Percentiles rank a stretch among this genome's conserved stretches.
phyloP scores from a whole-genome alignment of 345 rosid genomes.

The Eucalyptus sideroxylon region DNA sequence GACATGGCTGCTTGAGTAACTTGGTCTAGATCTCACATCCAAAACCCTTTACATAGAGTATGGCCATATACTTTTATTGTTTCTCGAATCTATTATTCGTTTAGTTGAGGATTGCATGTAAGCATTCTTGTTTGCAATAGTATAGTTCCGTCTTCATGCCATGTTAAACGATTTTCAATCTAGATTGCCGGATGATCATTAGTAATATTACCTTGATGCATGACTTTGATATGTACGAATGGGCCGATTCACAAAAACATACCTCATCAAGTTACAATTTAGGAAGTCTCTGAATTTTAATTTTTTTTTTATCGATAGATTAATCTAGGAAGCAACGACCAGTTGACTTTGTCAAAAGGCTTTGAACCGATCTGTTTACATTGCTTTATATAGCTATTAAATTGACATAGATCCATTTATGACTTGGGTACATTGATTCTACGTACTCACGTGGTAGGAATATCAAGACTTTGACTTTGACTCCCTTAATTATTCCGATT shows the following conservation, averaged over 20 bases:
- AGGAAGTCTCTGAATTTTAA: background rate
- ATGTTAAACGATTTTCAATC: background rate
- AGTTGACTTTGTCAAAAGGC: background rate
- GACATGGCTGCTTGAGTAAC: accelerated
- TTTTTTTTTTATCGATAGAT: background rate
- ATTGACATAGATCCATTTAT: background rate
- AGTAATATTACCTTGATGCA: background rate
- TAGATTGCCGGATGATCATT: background rate
- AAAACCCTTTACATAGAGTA: background rate
- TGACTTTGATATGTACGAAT: background rate
- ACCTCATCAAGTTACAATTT: background rate
- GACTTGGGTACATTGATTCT: background rate
- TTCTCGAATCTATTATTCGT: background rate
- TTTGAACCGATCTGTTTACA: background rate
- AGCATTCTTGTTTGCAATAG: background rate
- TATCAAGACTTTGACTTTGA: background rate
- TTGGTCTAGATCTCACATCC: background rate
- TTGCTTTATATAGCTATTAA: background rate
- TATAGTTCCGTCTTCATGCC: accelerated
- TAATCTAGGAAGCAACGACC: background rate
- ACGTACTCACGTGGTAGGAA: background rate
- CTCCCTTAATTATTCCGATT: background rate
- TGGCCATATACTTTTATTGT: background rate
- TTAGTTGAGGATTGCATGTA: background rate
- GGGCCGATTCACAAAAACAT: background rate